These are phyloP conservation scores for Apiotrichum domesticum DNA, from an alignment of 1,284 basidiomycete genomes.

Conservation along the genomic window DNA sequence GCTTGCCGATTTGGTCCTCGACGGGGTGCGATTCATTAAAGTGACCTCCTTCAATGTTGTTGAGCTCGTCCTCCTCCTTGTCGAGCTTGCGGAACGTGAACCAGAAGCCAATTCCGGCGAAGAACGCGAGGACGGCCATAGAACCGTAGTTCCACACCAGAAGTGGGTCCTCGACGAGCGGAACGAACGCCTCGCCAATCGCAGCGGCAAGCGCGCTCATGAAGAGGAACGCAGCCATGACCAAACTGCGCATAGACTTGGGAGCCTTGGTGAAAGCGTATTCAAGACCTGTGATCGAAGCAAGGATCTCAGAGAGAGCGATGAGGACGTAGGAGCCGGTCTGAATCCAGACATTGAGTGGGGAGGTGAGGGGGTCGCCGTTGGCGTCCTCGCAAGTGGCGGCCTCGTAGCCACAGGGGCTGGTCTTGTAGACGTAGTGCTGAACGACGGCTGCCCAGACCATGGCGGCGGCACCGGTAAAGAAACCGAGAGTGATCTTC, in stretches of 20 bases:
- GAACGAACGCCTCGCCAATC: background rate
- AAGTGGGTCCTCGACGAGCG: background rate
- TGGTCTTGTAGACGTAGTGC: slow-evolving; percentile 47
- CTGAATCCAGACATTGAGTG: background rate
- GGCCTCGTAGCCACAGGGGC: slow-evolving; percentile 46
- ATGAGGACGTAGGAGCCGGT: slow-evolving; percentile 1
- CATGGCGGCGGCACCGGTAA: slow-evolving; percentile 31
- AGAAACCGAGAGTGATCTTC: slow-evolving; percentile 20
- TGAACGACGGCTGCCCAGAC: slow-evolving; percentile 49
- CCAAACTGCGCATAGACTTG: background rate
- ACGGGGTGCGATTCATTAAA: background rate
- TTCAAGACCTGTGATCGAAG: slow-evolving; percentile 3
- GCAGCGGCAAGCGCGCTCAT: background rate
- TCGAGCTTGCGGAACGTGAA: slow-evolving; percentile 2
- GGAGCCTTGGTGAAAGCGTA: slow-evolving; percentile 3
- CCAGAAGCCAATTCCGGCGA: slow-evolving; percentile 1
- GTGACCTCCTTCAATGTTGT: background rate
- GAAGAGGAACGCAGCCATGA: slow-evolving; percentile 2
- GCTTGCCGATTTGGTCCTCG: background rate
- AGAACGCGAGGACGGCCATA: background rate
- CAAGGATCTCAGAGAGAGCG: background rate
- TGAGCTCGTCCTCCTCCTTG: slow-evolving; percentile 2
- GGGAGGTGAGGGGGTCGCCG: background rate
- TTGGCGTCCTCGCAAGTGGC: slow-evolving; percentile 25
- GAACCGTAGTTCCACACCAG: slow-evolving; percentile 3